Evolutionary conservation across 768 basidiomycete genomes (phyloP), one percentile per base, ranked within the genome.

Genomic region (Termitomyces sp.): DNA sequence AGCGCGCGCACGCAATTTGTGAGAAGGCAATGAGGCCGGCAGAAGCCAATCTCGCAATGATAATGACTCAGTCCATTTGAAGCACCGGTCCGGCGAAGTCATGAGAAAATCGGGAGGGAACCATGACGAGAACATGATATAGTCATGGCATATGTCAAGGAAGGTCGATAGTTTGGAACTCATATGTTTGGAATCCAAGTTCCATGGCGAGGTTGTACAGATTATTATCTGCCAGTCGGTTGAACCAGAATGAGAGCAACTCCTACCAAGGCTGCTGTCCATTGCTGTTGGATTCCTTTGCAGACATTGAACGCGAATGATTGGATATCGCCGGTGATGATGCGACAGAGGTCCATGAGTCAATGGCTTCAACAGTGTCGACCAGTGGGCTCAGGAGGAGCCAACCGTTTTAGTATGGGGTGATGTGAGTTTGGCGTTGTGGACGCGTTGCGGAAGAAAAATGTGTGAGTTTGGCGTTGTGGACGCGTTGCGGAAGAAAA

Each of bases 361-460:
- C 11, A 19, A 23, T 16, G 19, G 9, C 16, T 16, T 49, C 21
- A 21, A 25, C 5, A 49, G 14, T 23, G 34, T 34, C 21, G 17
- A 46, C 28, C 6, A 5, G 17, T 30, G 14, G n/a, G 4, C 21
- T 11, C 10, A 21, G 42, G 3, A 12, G 42, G 5, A 39, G 39
- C 39, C 39, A 39, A 17, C 12, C 14, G 2, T 12, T 5, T 16
- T 11, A 41, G 21, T 23, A 23, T 10, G 17, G 42, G n/a, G n/a
- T n/a, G n/a, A n/a, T 3, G 34, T 14, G 12, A 3, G 34, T 34
- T 34, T 34, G 34, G 45, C 12, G 14, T 44, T 57, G 55, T 55
- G 34, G 59, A 60, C 62, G 62, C 52, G 54, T 63, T 45, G 44
- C 41, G 34, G 54, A 19, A 27, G 53, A 54, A 52, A 44, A 35